A percentile compares a stretch with the other conserved stretches of the same genome.
Conservation (phyloP, 2,329 filamentous ascomycete genomes). For the Bipolaris cookei region DNA sequence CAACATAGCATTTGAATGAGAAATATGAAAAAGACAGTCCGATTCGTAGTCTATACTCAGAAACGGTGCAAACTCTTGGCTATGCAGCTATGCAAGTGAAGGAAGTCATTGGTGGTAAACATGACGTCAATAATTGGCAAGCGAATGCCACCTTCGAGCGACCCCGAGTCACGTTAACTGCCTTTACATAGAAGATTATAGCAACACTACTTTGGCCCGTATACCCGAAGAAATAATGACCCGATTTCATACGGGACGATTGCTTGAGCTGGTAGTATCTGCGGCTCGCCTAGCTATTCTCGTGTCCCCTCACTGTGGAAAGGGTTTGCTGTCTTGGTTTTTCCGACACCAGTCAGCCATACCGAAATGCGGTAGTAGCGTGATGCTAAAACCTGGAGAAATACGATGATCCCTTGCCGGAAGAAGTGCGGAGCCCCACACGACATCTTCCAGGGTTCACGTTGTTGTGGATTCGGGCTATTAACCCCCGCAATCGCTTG, state of each 20-base stretch:
- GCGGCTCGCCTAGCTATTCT: background rate
- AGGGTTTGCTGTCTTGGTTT: conserved; percentile 22
- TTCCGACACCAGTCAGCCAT: conserved; percentile 14
- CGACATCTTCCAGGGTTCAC: conserved; percentile 12
- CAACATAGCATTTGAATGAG: no score
- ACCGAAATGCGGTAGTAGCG: conserved; percentile 17
- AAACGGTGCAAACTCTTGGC: background rate
- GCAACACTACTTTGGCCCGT: background rate
- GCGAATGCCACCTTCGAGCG: background rate
- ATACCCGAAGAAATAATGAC: background rate
- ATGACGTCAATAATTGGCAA: background rate
- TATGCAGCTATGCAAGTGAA: background rate
- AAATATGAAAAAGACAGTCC: no score
- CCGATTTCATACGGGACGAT: background rate
- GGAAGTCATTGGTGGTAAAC: background rate
- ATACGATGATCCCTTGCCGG: conserved; percentile 21
- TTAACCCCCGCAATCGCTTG: conserved; percentile 34
- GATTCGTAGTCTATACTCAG: background rate
- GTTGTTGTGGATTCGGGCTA: conserved; percentile 36
- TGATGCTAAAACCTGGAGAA: conserved; percentile 30
- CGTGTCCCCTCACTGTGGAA: conserved; percentile 3
- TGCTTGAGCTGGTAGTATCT: background rate
- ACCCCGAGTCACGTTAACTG: background rate
- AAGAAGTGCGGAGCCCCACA: conserved; percentile 34
- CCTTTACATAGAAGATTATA: background rate